phyloP scores from a whole-genome alignment of 345 rosid genomes.

The Corchorus capsularis region DNA sequence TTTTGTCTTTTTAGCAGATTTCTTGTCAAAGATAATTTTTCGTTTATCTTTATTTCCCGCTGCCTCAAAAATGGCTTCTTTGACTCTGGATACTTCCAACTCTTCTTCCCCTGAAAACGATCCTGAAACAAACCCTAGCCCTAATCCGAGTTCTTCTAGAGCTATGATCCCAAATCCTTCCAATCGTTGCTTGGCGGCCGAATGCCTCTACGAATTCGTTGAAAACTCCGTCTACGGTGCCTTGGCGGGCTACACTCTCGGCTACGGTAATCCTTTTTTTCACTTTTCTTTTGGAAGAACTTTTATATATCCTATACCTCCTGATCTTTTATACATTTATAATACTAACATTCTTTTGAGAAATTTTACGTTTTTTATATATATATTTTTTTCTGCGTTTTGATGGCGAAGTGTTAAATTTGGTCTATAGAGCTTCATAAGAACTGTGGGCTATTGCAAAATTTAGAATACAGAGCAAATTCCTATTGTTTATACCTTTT shows the following conservation, averaged over 20 bases:
- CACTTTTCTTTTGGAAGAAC: background rate
- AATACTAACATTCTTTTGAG: background rate
- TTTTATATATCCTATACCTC: background rate
- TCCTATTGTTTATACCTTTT: too few relatives aligned
- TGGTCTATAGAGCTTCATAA: too few relatives aligned
- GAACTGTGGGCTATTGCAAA: too few relatives aligned
- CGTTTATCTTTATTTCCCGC: too few relatives aligned
- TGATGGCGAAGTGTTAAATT: too few relatives aligned
- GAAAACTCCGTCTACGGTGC: conserved; percentile 88
- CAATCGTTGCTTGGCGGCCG: conserved; percentile 44
- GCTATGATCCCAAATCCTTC: conserved; percentile 42
- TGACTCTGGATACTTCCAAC: conserved; percentile 44
- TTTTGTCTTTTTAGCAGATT: too few relatives aligned
- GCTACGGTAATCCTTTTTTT: conserved; percentile 59
- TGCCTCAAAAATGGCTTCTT: conserved; percentile 57
- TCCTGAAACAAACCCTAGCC: conserved; percentile 28
- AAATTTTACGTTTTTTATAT: background rate
- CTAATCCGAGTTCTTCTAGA: conserved; percentile 37
- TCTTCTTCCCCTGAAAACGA: conserved; percentile 27
- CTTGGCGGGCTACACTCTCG: conserved; percentile 81
- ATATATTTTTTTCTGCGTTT: background rate
- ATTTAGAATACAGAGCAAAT: too few relatives aligned
- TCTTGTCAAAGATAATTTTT: too few relatives aligned
- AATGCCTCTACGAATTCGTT: conserved; percentile 70
- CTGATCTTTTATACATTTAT: background rate